phyloP scores from a whole-genome alignment of 805 yeast genomes.

The Yueomyces sinensis region DNA sequence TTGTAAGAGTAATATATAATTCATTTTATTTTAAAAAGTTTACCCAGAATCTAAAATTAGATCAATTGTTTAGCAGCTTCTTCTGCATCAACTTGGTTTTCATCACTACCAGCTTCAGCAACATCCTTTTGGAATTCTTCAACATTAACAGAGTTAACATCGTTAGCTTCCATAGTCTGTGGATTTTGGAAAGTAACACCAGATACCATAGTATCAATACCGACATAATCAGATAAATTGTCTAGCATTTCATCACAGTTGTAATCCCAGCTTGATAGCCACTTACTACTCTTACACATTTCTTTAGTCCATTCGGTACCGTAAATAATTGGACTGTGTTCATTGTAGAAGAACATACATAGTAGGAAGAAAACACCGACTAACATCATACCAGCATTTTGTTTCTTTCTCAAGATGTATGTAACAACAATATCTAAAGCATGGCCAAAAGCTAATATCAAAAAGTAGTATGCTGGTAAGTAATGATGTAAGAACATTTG shows the following conservation, averaged over 20 bases:
- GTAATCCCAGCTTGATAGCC: conserved; percentile 72
- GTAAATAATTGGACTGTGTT: conserved; percentile 61
- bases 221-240: conserved; percentile 13
- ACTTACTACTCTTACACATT: conserved; percentile 48
- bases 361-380: conserved; percentile 35
- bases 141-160: too few relatives aligned
- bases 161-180: too few relatives aligned
- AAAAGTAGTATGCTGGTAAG: conserved; percentile 84
- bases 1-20: too few relatives aligned
- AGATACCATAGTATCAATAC: conserved; percentile 1
- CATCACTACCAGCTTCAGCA: too few relatives aligned
- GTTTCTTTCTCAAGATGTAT: conserved; percentile 30
- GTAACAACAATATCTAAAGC: conserved; percentile 37
- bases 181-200: not conserved
- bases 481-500: conserved; percentile 89
- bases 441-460: conserved; percentile 61
- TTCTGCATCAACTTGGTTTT: too few relatives aligned
- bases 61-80: too few relatives aligned
- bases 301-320: conserved; percentile 70
- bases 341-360: conserved; percentile 42
- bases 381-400: conserved; percentile 30
- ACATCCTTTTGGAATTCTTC: too few relatives aligned
- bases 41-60: too few relatives aligned
- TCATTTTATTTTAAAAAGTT: too few relatives aligned
- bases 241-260: conserved; percentile 52